Evolutionary conservation across 306 rosid species (phyloP), one percentile per base, ranked within the genome.

Genomic region (Alnus rubra): DNA sequence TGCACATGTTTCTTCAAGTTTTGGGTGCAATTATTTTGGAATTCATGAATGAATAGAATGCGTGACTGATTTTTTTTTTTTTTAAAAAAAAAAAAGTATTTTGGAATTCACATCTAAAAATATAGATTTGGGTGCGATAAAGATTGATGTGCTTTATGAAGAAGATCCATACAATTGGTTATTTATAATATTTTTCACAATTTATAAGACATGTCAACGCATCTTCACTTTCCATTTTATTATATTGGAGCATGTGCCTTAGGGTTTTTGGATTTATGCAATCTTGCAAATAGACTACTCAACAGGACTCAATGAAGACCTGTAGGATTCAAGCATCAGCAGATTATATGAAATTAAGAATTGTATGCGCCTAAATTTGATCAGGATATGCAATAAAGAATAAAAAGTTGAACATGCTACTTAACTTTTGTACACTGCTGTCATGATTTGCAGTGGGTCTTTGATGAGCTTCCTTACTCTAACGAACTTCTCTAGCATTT

Each of bases 371-470:
- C 71, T 67, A 35, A 67, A 67, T 67, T 48, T 37, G 71, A 51
- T 42, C 2, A n/a, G 30, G 7, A 8, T 67, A 16, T 67, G 70
- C 70, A 15, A 35, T 28, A 35, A 64, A 49, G 4, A 49, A 49
- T 49, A 35, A 37, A 59, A 59, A 35, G 35, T 15, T 64, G 70
- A 15, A 9, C 11, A 7, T 53, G 7, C 68, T 9, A 23, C 69
- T 69, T 69, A 45, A 69, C 15, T 60, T 13, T 56, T 1, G 9
- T 13, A 37, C 7, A 4, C 16, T 39, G 45, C 33, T 60, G 16
- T 73, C 19, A 16, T 33, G 63, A 72, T 79, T 50, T 78, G 60
- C 19, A 53, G 59, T 53, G 31, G 50, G 14, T 68, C 35, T 71
- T 59, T 35, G 9, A 7, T 2, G 31, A 19, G 13, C 31, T 33